Base-by-base conservation (phyloP, 805 yeast species). In the Millerozyma acaciae region DNA sequence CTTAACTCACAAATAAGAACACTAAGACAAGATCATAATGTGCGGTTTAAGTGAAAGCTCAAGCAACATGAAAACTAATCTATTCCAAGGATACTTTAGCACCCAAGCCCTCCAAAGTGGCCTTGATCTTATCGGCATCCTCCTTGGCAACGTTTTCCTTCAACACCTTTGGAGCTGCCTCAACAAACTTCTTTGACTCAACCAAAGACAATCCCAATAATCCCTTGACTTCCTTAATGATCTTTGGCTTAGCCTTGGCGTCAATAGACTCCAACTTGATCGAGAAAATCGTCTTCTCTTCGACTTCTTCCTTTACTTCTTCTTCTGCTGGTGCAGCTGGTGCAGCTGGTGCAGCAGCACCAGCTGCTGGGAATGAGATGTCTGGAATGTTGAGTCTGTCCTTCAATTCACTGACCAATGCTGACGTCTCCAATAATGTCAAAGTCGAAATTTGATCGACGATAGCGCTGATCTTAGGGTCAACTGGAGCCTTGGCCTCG, bases 161-260 rank as follows among this genome's bases (percentile, higher is more conserved):
- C 62, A 93, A 73, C 28, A 84, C 72, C 75, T 93, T 93, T 50
- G 99, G 99, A 42, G 99, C 97, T 52, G 87, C 68, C 72, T 93
- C 99, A 38, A 93, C 99, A 47, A 93, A 85, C 70, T 93, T 93
- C 80, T 93, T 93, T 42, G 97, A 85, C 60, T 93, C 97, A 40
- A 93, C 98, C 50, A 93, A 75, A 5, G 96, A 86, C 51, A 93
- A 73, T 10, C 96, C 96, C 53, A 93, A 75, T 55, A 90, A 70
- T 41, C 83, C 74, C 73, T 93, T 93, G 50, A 93, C 95, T 69
- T 93, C 98, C 73, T 93, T 93, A 60, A 93, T 93, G 62, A 93
- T 78, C 82, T 93, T 93, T 40, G 99, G 96, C 74, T 93, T 93
- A 38, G 95, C 65, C 69, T 88, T 89, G 39, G 97, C 78, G 52